Evolutionary conservation across 2,329 filamentous ascomycete genomes (phyloP), one percentile per base, ranked within the genome.

Genomic region (Epicoccum nigrum): DNA sequence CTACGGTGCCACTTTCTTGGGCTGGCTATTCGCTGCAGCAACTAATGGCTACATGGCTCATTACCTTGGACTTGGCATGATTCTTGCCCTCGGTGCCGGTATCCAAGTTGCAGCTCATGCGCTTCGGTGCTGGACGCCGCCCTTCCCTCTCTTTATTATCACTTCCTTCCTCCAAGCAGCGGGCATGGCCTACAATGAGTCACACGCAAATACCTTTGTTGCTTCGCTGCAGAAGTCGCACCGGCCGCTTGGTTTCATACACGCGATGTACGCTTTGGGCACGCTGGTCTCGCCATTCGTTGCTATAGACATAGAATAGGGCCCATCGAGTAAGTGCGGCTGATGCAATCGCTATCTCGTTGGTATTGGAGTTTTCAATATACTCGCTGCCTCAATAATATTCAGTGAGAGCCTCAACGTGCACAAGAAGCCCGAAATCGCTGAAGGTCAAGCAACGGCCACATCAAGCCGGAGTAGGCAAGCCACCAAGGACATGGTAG

Each of bases 101-200:
- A 62, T 86, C 0, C 85, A 88, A 64, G 68, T 83, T 3, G 13
- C 79, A 0, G 78, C 81, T 0, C 82, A 86, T 30, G 72, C 76
- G 0, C 71, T 87, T 1, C 78, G 85, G 0, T 74, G 77, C 5
- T 86, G 83, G 82, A 71, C 73, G 1, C 79, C 84, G 0, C 82
- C 83, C 0, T 85, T 87, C 40, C 74, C 76, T 0, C 70, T 87
- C 0, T 87, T 83, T 49, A 79, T 78, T 0, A 63, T 80, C 2
- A 83, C 82, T 0, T 88, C 87, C 63, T 82, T 81, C 67, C 54
- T 87, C 7, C 79, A 81, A 1, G 81, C 80, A 8, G 61, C 86
- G 0, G 85, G 85, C 0, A 83, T 86, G 64, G 85, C 82, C 0
- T 86, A 81, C 48, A 83, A 87, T 52, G 86, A 88, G 56, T 81